Conservation (phyloP, 2,329 filamentous ascomycete genomes). For the Monascus ruber region DNA sequence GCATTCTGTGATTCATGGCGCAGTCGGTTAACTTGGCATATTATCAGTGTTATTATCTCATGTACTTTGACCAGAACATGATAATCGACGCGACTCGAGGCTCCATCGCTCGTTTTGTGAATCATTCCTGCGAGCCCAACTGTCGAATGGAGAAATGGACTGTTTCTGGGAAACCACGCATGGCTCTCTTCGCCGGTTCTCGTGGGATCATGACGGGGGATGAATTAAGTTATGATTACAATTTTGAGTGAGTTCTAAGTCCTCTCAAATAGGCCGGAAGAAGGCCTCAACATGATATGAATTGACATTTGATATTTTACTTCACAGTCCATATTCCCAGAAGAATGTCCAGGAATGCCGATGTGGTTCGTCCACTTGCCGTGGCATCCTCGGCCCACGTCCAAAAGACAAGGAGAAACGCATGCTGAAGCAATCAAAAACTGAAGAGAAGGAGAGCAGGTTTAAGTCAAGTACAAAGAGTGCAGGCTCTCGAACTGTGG, state of each 20-base stretch:
- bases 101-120: constrained; percentile 94
- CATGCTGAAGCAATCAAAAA: constrained; percentile 1
- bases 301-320: constrained; percentile 5
- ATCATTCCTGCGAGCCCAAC: constrained; percentile 93
- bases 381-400: constrained; percentile 49
- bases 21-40: constrained; percentile 4
- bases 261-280: too few relatives aligned
- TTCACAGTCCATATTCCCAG: constrained; percentile 41
- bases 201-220: constrained; percentile 85
- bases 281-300: not conserved
- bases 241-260: constrained; percentile 47
- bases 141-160: constrained; percentile 98
- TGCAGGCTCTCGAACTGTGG: constrained; percentile 7
- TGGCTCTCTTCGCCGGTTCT: constrained; percentile 92
- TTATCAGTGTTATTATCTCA: constrained; percentile 82
- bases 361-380: constrained; percentile 50
- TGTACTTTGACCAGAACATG: constrained; percentile 98
- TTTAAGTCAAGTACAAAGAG: constrained; percentile 8
- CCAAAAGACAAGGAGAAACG: constrained; percentile 38
- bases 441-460: constrained; percentile 2
- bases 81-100: constrained; percentile 95
- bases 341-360: constrained; percentile 54
- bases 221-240: constrained; percentile 89
- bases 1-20: not conserved
- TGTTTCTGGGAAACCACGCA: constrained; percentile 81